These are phyloP conservation scores for Clathrus columnatus DNA, from an alignment of 768 basidiomycete species.

Conservation along the genomic window DNA sequence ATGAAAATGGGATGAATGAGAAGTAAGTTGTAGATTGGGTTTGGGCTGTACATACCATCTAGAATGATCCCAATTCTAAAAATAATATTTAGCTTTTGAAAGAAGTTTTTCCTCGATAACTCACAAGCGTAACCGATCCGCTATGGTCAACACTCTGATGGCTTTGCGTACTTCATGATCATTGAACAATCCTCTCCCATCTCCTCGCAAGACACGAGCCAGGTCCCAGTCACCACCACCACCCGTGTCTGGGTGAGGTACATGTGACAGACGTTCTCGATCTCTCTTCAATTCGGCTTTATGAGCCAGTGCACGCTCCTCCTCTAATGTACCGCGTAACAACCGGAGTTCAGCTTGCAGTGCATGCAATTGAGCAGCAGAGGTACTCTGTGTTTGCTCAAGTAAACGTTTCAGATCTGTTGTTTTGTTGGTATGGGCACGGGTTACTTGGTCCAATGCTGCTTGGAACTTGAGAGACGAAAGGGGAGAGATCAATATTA, in stretches of 20 bases:
- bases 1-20: conserved; percentile 9
- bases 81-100: not conserved
- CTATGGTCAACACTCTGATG: conserved; percentile 49
- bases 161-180: conserved; percentile 63
- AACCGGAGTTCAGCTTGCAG: conserved; percentile 73
- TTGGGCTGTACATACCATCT: conserved; percentile 35
- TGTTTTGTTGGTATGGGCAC: conserved; percentile 45
- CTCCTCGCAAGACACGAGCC: conserved; percentile 38
- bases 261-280: not conserved
- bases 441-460: conserved; percentile 32
- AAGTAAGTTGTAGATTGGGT: conserved; percentile 10
- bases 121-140: conserved; percentile 68
- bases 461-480: conserved; percentile 32
- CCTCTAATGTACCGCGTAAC: conserved; percentile 40
- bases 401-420: conserved; percentile 70
- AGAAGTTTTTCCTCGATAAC: conserved; percentile 19
- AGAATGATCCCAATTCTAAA: conserved; percentile 51
- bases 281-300: conserved; percentile 18
- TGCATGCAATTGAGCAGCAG: conserved; percentile 77
- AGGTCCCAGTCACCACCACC: conserved; percentile 41
- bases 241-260: not conserved
- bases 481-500: conserved; percentile 2
- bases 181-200: conserved; percentile 48
- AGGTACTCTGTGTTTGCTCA: conserved; percentile 69
- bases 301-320: conserved; percentile 11